phyloP scores from a whole-genome alignment of 2,329 filamentous ascomycete genomes.

The Beauveria sp. region DNA sequence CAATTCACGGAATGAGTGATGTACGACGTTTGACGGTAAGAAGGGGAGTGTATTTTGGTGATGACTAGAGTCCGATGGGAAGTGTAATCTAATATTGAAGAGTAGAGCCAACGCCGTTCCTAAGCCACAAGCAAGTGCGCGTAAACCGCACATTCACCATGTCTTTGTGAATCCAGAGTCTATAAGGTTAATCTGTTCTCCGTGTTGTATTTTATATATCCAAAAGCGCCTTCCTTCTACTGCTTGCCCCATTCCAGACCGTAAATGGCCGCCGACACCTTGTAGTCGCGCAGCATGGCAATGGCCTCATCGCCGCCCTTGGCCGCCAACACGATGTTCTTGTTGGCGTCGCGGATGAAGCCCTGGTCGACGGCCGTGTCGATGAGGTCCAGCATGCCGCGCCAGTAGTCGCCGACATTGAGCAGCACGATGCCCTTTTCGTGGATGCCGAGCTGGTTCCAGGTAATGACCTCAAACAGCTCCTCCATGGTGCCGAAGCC shows the following conservation, averaged over 20 bases:
- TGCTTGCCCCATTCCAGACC: constrained; percentile 74
- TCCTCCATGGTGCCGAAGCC: constrained; percentile 96
- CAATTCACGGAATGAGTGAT: neutral
- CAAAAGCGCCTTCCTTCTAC: constrained; percentile 25
- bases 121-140: neutral
- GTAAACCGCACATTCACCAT: neutral
- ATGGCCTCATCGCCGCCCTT: constrained; percentile 66
- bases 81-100: neutral
- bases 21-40: neutral
- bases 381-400: constrained; percentile 79
- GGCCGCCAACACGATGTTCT: constrained; percentile 71
- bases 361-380: constrained; percentile 64
- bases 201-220: neutral
- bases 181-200: neutral
- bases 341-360: constrained; percentile 67
- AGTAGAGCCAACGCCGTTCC: neutral
- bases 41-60: neutral
- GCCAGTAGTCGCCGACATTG: constrained; percentile 89
- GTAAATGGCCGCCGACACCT: constrained; percentile 65
- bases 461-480: constrained; percentile 82
- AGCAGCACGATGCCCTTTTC: constrained; percentile 68
- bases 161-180: neutral
- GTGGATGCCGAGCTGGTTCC: constrained; percentile 97
- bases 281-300: constrained; percentile 62
- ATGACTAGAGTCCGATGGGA: neutral